These are phyloP conservation scores for Paramyrothecium roridum DNA, from an alignment of 2,329 filamentous ascomycete species.

Conservation along the genomic window DNA sequence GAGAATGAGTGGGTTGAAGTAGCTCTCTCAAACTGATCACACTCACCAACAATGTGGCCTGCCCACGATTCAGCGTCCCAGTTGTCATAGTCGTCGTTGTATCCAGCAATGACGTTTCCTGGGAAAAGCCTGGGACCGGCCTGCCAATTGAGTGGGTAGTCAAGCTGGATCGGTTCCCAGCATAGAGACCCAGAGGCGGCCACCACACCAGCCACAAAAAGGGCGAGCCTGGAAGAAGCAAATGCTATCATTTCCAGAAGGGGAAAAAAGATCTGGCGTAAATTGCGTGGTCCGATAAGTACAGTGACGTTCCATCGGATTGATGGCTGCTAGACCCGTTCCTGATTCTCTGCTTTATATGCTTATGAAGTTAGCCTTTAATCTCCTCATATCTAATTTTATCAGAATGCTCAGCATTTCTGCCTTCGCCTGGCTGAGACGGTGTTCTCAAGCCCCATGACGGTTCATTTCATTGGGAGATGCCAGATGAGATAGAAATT, in stretches of 20 bases:
- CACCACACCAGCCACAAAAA: neutral
- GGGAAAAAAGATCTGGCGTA: neutral
- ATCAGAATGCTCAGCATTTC: no score
- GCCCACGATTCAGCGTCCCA: constrained; percentile 4
- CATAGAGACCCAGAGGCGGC: neutral
- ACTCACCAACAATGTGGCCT: neutral
- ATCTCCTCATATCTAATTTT: no score
- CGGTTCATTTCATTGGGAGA: no score
- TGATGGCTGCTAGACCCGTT: no score
- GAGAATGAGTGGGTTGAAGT: constrained; percentile 1
- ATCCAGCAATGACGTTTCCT: constrained; percentile 5
- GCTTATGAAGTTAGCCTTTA: no score
- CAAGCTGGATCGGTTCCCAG: neutral
- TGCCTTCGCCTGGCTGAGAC: no score
- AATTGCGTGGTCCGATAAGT: neutral
- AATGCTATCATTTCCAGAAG: neutral
- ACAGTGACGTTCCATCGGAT: no score
- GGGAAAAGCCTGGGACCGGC: constrained; percentile 4
- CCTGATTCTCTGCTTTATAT: no score
- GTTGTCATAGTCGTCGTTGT: constrained; percentile 3
- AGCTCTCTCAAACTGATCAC: neutral
- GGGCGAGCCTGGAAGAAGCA: neutral
- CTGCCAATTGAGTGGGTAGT: constrained; percentile 1
- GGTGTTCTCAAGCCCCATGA: no score
- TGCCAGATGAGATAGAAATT: no score